phyloP scores from a whole-genome alignment of 2,329 filamentous ascomycete genomes.

The Penicillium sp. region DNA sequence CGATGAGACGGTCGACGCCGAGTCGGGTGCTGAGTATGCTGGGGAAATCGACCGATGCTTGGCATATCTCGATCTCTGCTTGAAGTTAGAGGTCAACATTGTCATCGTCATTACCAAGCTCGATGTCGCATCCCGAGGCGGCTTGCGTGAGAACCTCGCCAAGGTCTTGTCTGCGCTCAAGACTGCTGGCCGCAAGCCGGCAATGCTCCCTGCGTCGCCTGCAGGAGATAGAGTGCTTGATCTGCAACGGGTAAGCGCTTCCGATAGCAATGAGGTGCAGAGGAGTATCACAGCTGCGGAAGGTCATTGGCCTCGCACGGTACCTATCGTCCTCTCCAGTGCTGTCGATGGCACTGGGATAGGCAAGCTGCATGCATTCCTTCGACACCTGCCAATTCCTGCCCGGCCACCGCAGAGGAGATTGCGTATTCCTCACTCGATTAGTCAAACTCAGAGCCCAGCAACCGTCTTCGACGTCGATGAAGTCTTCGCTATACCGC shows the following conservation, averaged over 20 bases:
- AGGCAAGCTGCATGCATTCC: constrained; percentile 77
- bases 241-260: constrained; percentile 62
- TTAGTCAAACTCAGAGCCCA: constrained; percentile 56
- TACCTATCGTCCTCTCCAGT: constrained; percentile 89
- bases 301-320: constrained; percentile 55
- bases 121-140: constrained; percentile 77
- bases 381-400: constrained; percentile 76
- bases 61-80: constrained; percentile 82
- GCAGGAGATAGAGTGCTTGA: constrained; percentile 58
- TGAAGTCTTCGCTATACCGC: constrained; percentile 80
- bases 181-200: constrained; percentile 72
- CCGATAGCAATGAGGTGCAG: constrained; percentile 65
- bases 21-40: constrained; percentile 34
- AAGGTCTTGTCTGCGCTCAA: constrained; percentile 81
- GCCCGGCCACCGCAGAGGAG: constrained; percentile 40
- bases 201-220: constrained; percentile 63
- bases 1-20: constrained; percentile 51
- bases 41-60: constrained; percentile 73
- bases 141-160: constrained; percentile 72
- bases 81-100: constrained; percentile 78
- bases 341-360: constrained; percentile 85
- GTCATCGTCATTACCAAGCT: constrained; percentile 88
- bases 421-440: constrained; percentile 26
- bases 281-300: constrained; percentile 56
- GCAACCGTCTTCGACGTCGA: constrained; percentile 84